Evolutionary conservation across 345 rosid species (phyloP).

Genomic region (Lepidium didymum): DNA sequence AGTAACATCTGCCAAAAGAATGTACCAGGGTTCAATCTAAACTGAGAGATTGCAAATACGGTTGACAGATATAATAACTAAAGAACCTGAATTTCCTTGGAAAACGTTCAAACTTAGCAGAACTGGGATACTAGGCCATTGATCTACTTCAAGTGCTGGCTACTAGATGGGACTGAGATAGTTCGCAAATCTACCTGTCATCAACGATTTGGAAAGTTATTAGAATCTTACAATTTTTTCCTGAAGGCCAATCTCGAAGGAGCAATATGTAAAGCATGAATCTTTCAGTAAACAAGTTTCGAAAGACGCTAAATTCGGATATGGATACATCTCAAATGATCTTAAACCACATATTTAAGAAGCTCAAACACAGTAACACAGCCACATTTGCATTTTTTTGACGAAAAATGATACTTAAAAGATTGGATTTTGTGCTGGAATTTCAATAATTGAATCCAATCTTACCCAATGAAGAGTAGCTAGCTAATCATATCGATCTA

Average conservation of each 20-base stretch:
- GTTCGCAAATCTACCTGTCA: slow-evolving; percentile 69
- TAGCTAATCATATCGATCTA: not conserved
- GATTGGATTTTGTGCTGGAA: not conserved
- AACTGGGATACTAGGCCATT: not conserved
- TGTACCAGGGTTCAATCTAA: not conserved
- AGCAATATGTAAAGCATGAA: not conserved
- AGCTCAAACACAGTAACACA: not conserved
- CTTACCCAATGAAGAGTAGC: not conserved
- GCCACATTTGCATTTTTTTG: not conserved
- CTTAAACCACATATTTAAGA: not conserved
- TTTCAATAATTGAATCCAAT: not conserved
- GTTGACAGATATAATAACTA: not conserved
- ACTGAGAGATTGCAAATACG: not conserved
- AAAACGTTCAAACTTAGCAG: slow-evolving; percentile 2
- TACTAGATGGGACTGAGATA: slow-evolving; percentile 79
- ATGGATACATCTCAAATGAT: not conserved
- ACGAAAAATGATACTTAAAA: not conserved
- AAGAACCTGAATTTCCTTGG: slow-evolving; percentile 15
- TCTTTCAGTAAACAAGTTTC: not conserved
- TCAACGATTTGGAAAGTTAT: not conserved
- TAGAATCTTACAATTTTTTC: not conserved
- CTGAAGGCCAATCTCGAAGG: no score
- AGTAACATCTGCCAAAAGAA: not conserved
- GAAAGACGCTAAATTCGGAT: not conserved
- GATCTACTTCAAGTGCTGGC: slow-evolving; percentile 2